Evolutionary conservation across 1,284 basidiomycete species (phyloP), one percentile per base, ranked within the genome.

Genomic region (Fomitopsis pinicola): DNA sequence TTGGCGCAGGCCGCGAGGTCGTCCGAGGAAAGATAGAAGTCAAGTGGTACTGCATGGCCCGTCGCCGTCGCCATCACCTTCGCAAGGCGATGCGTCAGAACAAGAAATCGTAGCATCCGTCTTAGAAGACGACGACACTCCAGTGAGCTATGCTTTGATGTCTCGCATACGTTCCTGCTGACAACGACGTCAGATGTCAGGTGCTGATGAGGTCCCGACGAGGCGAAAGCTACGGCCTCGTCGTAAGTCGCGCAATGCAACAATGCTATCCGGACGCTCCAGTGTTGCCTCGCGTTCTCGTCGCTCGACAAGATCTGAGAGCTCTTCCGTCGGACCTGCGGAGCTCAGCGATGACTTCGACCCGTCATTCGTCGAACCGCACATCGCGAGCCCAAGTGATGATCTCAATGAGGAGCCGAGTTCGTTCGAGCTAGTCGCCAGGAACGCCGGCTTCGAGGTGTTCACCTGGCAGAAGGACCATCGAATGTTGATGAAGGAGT

Each of bases 401-500:
- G 55, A 53, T 7, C 59, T 55, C 15, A 65, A 68, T 0, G 48
- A 57, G 1, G 40, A 65, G 3, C 56, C 50, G 14, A 42, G 45
- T 2, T 19, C 61, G 53, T 53, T 30, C 59, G 44, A 60, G 54
- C 30, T 63, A 30, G 22, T 66, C 62, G 56, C 52, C 45, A 57
- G 53, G 33, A 56, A 53, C 6, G 62, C 61, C 28, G 67, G 66
- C 10, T 65, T 68, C 44, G 59, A 64, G 42, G 36, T 64, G 9
- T 22, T 68, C 42, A 67, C 67, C 2, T 72, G 69, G 69, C 50
- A 62, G 58, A 64, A 64, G 35, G 63, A 70, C 60, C 63, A 61
- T 15, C 59, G 52, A 8, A 61, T 55, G 26, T 58, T 69, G 45
- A 66, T 64, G 44, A 62, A 42, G 35, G 70, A 72, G 40, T 70